Evolutionary conservation across 257 asterid species (phyloP).

Genomic region (Henckelia pumila): DNA sequence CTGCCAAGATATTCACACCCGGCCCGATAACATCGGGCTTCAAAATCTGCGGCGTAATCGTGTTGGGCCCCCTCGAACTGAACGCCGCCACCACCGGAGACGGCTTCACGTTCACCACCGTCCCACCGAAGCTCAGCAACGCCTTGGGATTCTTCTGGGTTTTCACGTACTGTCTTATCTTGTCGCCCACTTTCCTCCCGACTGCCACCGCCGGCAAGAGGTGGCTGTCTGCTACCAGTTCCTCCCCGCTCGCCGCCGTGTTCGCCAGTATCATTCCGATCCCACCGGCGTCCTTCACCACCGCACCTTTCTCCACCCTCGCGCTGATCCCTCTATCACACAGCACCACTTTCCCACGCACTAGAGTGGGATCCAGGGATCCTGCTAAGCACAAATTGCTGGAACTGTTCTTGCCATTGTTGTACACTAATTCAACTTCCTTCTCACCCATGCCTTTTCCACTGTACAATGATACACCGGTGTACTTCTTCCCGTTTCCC

Average conservation of each 20-base stretch:
- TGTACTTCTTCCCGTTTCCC: slow-evolving; percentile 42
- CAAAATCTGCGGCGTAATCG: slow-evolving; percentile 51
- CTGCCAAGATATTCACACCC: slow-evolving; percentile 53
- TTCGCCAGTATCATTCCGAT: slow-evolving; percentile 62
- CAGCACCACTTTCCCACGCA: slow-evolving; percentile 54
- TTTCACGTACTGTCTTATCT: slow-evolving; percentile 38
- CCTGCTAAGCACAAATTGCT: slow-evolving; percentile 47
- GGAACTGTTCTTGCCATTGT: slow-evolving; percentile 25
- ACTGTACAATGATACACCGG: slow-evolving; percentile 54
- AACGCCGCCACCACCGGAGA: slow-evolving; percentile 72
- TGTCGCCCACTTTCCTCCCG: slow-evolving; percentile 46
- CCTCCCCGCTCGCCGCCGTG: slow-evolving; percentile 61
- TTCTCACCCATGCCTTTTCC: slow-evolving; percentile 40
- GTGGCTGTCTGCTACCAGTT: slow-evolving; percentile 58
- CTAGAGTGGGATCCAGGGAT: slow-evolving; percentile 37
- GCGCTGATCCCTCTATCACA: slow-evolving; percentile 57
- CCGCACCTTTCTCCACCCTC: slow-evolving; percentile 49
- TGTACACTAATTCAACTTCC: slow-evolving; percentile 40
- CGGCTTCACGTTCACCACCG: slow-evolving; percentile 60
- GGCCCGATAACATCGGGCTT: slow-evolving; percentile 70
- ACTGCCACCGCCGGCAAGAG: slow-evolving; percentile 54
- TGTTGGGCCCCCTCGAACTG: slow-evolving; percentile 62
- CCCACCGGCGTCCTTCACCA: slow-evolving; percentile 55
- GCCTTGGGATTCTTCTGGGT: slow-evolving; percentile 37
- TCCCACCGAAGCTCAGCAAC: slow-evolving; percentile 46